phyloP scores from a whole-genome alignment of 345 rosid genomes.

The Excoecaria agallocha region DNA sequence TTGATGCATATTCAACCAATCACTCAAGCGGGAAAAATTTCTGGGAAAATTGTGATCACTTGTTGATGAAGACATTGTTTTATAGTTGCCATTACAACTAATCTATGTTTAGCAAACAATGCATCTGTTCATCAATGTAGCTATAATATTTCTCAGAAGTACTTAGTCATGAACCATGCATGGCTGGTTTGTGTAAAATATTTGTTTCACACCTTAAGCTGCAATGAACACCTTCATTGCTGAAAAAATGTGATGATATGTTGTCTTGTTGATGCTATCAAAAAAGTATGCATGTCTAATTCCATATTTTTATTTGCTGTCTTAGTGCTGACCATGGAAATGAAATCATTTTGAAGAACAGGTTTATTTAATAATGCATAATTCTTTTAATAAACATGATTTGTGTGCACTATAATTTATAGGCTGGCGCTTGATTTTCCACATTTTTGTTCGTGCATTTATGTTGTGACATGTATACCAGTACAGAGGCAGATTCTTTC shows the following conservation, averaged over 20 bases:
- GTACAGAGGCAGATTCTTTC: too few relatives aligned
- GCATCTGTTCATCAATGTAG: neutral
- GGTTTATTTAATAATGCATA: neutral
- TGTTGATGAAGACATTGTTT: neutral
- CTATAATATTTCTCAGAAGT: neutral
- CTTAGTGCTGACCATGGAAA: neutral
- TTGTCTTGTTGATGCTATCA: conserved; percentile 1
- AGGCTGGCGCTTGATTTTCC: too few relatives aligned
- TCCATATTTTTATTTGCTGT: neutral
- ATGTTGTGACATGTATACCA: too few relatives aligned
- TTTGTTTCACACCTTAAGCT: too few relatives aligned
- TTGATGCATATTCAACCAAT: too few relatives aligned
- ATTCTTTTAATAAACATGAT: neutral
- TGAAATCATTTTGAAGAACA: neutral
- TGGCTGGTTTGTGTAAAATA: too few relatives aligned
- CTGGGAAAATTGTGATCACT: neutral
- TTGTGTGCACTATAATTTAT: too few relatives aligned
- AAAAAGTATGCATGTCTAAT: neutral
- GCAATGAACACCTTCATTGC: too few relatives aligned
- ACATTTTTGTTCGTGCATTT: too few relatives aligned
- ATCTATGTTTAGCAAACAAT: neutral
- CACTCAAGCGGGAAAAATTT: neutral
- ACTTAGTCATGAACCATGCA: too few relatives aligned
- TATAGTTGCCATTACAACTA: too few relatives aligned
- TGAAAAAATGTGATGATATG: too few relatives aligned